A percentile compares a stretch with the other conserved stretches of the same genome.
Conservation (phyloP, 148 eudicot genomes). For the Polygonum maritimum region DNA sequence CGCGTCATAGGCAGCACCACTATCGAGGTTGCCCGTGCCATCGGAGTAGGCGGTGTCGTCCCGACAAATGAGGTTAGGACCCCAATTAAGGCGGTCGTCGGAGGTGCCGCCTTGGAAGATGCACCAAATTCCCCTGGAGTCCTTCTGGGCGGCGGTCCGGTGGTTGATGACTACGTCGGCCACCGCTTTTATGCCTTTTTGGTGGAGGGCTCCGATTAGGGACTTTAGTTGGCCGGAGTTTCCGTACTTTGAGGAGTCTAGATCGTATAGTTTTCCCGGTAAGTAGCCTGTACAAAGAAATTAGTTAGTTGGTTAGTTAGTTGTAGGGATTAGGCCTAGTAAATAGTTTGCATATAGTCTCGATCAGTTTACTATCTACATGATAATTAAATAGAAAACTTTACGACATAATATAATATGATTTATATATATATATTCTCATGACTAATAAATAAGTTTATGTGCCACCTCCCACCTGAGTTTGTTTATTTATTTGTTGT, state of each 20-base stretch:
- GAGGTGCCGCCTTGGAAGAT: constrained; percentile 59
- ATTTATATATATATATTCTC: too few relatives aligned
- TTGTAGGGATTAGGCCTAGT: too few relatives aligned
- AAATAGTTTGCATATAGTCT: too few relatives aligned
- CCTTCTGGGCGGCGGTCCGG: constrained; percentile 23
- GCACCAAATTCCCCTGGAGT: constrained; percentile 44
- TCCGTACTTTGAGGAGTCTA: constrained; percentile 45
- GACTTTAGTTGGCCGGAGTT: constrained; percentile 24
- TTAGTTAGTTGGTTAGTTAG: too few relatives aligned
- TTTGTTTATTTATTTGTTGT: too few relatives aligned
- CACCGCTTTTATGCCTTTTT: constrained; percentile 40
- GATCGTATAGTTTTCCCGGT: constrained; percentile 61
- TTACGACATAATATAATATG: too few relatives aligned
- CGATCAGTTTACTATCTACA: too few relatives aligned
- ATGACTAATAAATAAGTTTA: too few relatives aligned
- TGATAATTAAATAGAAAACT: too few relatives aligned
- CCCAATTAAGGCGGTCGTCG: constrained; percentile 68
- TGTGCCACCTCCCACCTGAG: too few relatives aligned
- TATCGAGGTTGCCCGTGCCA: constrained; percentile 50
- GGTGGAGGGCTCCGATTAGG: constrained; percentile 29
- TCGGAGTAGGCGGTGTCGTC: constrained; percentile 44
- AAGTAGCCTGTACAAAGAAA: constrained; percentile 29
- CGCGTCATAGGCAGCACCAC: constrained; percentile 25
- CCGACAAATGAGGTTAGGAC: constrained; percentile 41
- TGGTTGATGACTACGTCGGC: constrained; percentile 64